A percentile compares a stretch with the other conserved stretches of the same genome.
Conservation (phyloP, 2,329 filamentous ascomycete species). For the Cladosporium austrohemisphaericum region DNA sequence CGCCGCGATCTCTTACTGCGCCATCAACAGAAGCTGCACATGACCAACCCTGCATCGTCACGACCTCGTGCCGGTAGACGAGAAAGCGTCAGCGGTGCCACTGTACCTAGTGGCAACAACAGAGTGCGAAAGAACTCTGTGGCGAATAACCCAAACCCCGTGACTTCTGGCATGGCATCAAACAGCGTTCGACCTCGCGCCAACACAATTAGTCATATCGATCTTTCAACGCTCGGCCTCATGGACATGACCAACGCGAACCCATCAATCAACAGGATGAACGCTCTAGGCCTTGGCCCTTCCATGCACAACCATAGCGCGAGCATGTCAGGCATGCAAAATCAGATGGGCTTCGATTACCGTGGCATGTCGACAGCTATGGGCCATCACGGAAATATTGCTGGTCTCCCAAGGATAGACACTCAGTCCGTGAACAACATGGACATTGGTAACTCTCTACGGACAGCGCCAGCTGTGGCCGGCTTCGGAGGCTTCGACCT, state of each 20-base stretch:
- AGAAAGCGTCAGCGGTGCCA: slow-evolving; percentile 77
- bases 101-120: slow-evolving; percentile 58
- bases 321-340: slow-evolving; percentile 12
- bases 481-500: slow-evolving; percentile 67
- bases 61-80: slow-evolving; percentile 77
- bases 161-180: slow-evolving; percentile 34
- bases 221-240: slow-evolving; percentile 65
- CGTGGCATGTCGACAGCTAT: slow-evolving; percentile 68
- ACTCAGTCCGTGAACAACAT: slow-evolving; percentile 62
- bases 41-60: slow-evolving; percentile 82
- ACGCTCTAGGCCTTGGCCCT: slow-evolving; percentile 21
- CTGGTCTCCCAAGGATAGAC: slow-evolving; percentile 77
- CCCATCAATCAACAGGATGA: slow-evolving; percentile 24
- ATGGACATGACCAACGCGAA: slow-evolving; percentile 26
- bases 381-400: slow-evolving; percentile 62
- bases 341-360: slow-evolving; percentile 56
- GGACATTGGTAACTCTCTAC: slow-evolving; percentile 64
- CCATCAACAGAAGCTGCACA: slow-evolving; percentile 97
- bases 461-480: slow-evolving; percentile 74
- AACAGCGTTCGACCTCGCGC: slow-evolving; percentile 77
- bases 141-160: slow-evolving; percentile 55
- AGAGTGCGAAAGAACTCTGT: slow-evolving; percentile 91
- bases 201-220: slow-evolving; percentile 94
- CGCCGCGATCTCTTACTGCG: slow-evolving; percentile 84
- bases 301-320: neutral